Percentiles rank a stretch among this genome's conserved stretches.
Conservation (phyloP, 2,329 filamentous ascomycete species). For the Stemphylium lycopersici region DNA sequence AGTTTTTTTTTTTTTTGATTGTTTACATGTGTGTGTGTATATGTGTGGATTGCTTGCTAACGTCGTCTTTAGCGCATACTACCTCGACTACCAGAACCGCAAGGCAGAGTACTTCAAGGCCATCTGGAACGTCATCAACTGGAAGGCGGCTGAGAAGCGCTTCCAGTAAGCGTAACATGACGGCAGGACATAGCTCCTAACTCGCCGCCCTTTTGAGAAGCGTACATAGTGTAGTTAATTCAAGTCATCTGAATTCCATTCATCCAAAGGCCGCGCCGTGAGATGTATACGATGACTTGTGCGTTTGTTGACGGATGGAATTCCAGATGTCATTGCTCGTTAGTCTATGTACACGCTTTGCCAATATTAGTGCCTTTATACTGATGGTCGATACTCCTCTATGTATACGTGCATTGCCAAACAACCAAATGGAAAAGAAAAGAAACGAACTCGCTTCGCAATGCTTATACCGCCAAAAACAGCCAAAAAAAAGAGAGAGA, state of each 20-base stretch:
- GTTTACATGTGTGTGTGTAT: accelerated
- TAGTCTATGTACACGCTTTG: no score
- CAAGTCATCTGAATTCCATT: neutral
- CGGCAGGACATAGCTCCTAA: conserved; percentile 9
- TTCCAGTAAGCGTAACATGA: conserved; percentile 56
- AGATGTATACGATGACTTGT: neutral
- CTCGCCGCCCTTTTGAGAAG: neutral
- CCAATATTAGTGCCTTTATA: neutral
- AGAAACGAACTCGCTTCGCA: neutral
- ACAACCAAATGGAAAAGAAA: no score
- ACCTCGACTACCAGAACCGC: conserved; percentile 91
- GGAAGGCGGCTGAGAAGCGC: conserved; percentile 84
- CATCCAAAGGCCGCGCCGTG: neutral
- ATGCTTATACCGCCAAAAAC: neutral
- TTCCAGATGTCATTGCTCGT: no score
- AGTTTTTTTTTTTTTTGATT: neutral
- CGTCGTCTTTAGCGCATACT: conserved; percentile 40
- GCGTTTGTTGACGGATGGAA: no score
- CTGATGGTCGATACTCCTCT: no score
- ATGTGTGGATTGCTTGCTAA: neutral
- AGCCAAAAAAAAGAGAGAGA: no score
- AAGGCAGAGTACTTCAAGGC: conserved; percentile 95
- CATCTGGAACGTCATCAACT: conserved; percentile 96
- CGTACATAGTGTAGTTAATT: conserved; percentile 11
- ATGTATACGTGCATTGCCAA: no score